phyloP scores from a whole-genome alignment of 176 grass and related monocot species.

The Cymbopogon citratus region DNA sequence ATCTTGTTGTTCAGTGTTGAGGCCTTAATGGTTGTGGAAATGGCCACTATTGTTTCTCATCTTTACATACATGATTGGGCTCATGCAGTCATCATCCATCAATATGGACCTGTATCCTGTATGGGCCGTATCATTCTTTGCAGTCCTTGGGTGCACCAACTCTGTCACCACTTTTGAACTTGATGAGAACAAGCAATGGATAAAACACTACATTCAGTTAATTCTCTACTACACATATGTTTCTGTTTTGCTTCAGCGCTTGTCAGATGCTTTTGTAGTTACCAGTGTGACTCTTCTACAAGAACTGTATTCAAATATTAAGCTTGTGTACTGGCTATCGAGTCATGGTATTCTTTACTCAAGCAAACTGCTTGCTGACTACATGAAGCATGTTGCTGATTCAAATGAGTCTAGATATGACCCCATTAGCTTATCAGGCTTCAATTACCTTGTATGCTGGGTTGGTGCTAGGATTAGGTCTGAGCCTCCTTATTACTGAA shows the following conservation, averaged over 20 bases:
- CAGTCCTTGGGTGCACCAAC: background rate
- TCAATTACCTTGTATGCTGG: background rate
- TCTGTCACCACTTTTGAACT: constrained; percentile 16
- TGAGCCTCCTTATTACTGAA: background rate
- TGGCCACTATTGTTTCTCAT: background rate
- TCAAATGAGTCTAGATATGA: background rate
- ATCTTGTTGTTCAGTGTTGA: background rate
- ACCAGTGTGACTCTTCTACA: background rate
- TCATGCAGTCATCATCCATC: background rate
- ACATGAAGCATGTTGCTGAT: background rate
- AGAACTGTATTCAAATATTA: background rate
- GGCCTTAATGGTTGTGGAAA: background rate
- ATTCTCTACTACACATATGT: constrained; percentile 1
- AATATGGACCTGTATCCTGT: background rate
- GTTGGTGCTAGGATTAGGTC: background rate
- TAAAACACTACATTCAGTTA: background rate
- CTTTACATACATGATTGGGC: constrained; percentile 7
- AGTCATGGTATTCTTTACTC: background rate
- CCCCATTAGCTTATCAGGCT: background rate
- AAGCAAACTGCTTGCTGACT: constrained; percentile 14
- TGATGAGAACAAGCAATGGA: constrained; percentile 23
- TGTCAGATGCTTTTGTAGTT: background rate
- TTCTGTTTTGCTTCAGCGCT: background rate
- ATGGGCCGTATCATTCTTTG: background rate
- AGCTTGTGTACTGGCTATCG: background rate